Evolutionary conservation across 2,329 filamentous ascomycete genomes (phyloP), one percentile per base, ranked within the genome.

Genomic region (Claviceps arundinis): DNA sequence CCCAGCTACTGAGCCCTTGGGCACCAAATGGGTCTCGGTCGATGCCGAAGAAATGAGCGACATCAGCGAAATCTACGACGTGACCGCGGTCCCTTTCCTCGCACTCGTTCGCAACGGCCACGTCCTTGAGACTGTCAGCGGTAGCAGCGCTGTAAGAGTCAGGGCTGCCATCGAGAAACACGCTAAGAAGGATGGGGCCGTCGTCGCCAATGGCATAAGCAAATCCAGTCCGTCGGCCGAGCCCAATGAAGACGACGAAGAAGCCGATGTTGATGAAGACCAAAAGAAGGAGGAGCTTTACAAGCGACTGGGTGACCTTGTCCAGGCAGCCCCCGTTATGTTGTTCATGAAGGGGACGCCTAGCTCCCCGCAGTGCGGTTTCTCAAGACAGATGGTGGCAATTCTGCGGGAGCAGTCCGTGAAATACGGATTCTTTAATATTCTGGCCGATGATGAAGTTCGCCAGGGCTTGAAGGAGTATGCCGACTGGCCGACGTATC

Each of bases 351-450:
- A 95, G 73, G 90, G 89, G n/a, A 94, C 88, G 2, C 89, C 89
- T 0, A 87, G 83, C 58, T 78, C 81, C 37, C 89, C 89, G 1
- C 87, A 95, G 68, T 95, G 90, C 63, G 89, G 93, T 2, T 98
- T 98, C 71, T 95, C 88, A 59, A 76, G 91, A 59, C 89, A 96
- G 71, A 73, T 95, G 45, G 93, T 98, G 44, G 82, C 75, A 26
- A 80, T 98, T 47, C 71, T 98, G 61, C 80, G 93, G 50, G 91
- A 97, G 70, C 84, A 89, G 64, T 85, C 85, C 48, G 86, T 98
- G 55, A 89, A 95, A 66, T 98, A 97, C 67, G 93, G 93, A 19
- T 98, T 98, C 75, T 98, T 98, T 76, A 97, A 98, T 66, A 98
- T 98, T 57, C 71, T 98, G 61, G 93, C 93, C 57, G 93, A 98